phyloP scores from a whole-genome alignment of 352 stramenopile genomes.

The Lagenidium sp. region DNA sequence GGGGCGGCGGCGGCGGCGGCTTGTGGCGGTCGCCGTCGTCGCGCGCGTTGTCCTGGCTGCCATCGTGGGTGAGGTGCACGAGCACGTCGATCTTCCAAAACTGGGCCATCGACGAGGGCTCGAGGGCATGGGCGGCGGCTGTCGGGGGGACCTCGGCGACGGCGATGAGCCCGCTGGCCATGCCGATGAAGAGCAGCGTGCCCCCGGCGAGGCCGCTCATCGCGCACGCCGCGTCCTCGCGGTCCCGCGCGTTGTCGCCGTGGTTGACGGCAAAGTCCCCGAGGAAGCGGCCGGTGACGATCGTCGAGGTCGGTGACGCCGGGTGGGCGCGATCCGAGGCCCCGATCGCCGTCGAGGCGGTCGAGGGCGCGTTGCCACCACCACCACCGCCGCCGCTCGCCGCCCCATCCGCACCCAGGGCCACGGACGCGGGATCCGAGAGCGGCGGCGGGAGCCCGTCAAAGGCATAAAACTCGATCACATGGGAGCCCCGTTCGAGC shows the following conservation, averaged over 20 bases:
- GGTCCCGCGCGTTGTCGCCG: conserved; percentile 27
- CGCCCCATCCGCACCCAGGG: too few relatives aligned
- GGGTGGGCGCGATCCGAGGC: too few relatives aligned
- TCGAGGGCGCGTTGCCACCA: too few relatives aligned
- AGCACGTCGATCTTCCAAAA: conserved; percentile 80
- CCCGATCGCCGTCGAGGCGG: background rate
- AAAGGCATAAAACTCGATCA: conserved; percentile 67
- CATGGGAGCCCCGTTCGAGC: conserved; percentile 41
- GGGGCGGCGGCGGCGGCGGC: background rate
- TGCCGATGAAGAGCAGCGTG: conserved; percentile 62
- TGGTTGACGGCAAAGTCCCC: conserved; percentile 57
- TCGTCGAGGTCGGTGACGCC: conserved; percentile 16
- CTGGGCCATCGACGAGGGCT: conserved; percentile 12
- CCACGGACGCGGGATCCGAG: too few relatives aligned
- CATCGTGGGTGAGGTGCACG: conserved; percentile 21
- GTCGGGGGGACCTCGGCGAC: conserved; percentile 43
- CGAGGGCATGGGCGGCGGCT: too few relatives aligned
- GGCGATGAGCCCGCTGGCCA: conserved; percentile 60
- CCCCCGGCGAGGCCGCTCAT: conserved; percentile 40
- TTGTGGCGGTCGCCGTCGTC: conserved; percentile 9
- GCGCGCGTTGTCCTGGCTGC: background rate
- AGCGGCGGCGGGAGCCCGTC: conserved; percentile 33
- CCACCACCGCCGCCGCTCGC: too few relatives aligned
- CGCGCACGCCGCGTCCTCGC: conserved; percentile 31
- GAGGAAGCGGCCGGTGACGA: conserved; percentile 21